Conservation (phyloP, 805 yeast genomes). For the Jamesozyma lodderae region DNA sequence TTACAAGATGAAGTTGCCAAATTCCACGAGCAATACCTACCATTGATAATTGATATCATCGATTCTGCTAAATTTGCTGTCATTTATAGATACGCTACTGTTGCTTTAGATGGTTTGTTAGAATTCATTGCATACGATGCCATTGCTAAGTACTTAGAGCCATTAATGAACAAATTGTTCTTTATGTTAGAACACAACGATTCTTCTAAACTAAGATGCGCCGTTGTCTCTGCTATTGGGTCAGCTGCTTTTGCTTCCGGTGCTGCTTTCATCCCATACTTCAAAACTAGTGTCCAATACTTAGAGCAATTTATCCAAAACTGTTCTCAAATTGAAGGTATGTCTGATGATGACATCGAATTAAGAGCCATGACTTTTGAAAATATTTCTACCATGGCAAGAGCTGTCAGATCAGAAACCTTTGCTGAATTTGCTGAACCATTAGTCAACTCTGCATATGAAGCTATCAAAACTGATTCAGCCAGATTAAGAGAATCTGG, state of each 20-base stretch:
- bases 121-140: slow-evolving; percentile 88
- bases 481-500: slow-evolving; percentile 91
- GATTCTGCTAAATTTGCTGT: slow-evolving; percentile 75
- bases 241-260: slow-evolving; percentile 96
- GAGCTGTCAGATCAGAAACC: slow-evolving; percentile 89
- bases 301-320: slow-evolving; percentile 75
- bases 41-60: slow-evolving; percentile 77
- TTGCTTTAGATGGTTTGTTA: slow-evolving; percentile 82
- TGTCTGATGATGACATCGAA: slow-evolving; percentile 83
- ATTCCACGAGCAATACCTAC: slow-evolving; percentile 73
- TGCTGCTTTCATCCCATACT: slow-evolving; percentile 76
- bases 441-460: slow-evolving; percentile 78
- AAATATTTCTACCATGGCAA: slow-evolving; percentile 87
- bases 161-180: slow-evolving; percentile 83
- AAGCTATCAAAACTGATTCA: slow-evolving; percentile 65
- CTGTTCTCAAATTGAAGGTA: slow-evolving; percentile 59
- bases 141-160: slow-evolving; percentile 70
- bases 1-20: slow-evolving; percentile 79
- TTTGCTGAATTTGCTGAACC: slow-evolving; percentile 83
- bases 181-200: slow-evolving; percentile 70
- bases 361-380: slow-evolving; percentile 88
- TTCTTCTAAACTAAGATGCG: slow-evolving; percentile 61
- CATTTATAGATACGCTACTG: slow-evolving; percentile 84
- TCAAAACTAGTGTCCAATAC: slow-evolving; percentile 67
- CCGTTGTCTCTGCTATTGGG: slow-evolving; percentile 90